phyloP scores from a whole-genome alignment of 139 green algal genomes.

The Trebouxia sp. region DNA sequence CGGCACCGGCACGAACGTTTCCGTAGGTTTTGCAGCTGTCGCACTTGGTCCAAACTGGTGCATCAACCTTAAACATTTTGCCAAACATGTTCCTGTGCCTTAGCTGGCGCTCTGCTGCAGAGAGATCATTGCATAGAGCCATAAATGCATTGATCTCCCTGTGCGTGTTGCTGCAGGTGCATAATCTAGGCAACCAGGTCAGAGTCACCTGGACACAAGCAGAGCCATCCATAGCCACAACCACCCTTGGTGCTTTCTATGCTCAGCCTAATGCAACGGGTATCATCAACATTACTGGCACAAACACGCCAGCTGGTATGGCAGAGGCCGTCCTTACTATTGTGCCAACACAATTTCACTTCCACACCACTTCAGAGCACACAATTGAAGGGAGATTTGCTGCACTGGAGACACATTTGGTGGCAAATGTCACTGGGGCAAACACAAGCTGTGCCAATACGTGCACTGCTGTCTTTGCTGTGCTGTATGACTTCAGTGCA shows the following conservation, averaged over 20 bases:
- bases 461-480: not conserved
- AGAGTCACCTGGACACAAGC: not conserved
- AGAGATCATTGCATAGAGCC: not conserved
- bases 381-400: not conserved
- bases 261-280: constrained; percentile 7
- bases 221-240: not conserved
- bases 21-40: not conserved
- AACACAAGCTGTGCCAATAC: constrained; percentile 1
- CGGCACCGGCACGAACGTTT: not conserved
- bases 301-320: not conserved
- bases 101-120: not conserved
- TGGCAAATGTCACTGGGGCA: not conserved
- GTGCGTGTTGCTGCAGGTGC: not conserved
- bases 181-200: constrained; percentile 5
- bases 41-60: not conserved
- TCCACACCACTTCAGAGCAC: constrained; percentile 2
- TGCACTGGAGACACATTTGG: not conserved
- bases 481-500: not conserved
- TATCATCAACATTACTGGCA: not conserved
- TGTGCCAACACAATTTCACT: not conserved
- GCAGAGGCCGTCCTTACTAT: not conserved
- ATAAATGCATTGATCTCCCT: not conserved
- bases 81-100: not conserved
- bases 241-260: not conserved
- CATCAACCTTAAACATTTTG: not conserved